Evolutionary conservation across 2,329 filamentous ascomycete genomes (phyloP).

Genomic region (Dothideomycetes sp.): DNA sequence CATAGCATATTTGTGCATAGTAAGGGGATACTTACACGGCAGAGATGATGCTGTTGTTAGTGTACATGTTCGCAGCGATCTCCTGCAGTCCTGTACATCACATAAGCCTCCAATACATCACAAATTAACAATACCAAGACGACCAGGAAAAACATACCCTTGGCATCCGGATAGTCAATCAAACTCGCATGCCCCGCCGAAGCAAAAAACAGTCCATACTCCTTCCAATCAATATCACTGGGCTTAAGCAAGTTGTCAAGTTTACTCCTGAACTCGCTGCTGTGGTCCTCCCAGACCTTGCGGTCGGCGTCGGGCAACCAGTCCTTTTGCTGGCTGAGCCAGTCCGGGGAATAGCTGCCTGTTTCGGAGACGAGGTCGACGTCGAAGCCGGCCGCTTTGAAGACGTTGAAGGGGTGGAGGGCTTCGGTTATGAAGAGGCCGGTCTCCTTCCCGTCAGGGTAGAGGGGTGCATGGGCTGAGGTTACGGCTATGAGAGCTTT

Average conservation of each 20-base stretch:
- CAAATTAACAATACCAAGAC: not conserved
- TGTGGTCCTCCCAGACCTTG: conserved; percentile 27
- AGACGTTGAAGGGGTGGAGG: conserved; percentile 38
- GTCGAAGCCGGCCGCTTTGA: conserved; percentile 38
- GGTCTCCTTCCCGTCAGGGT: conserved; percentile 27
- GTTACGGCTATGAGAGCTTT: conserved; percentile 33
- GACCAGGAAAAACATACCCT: not conserved
- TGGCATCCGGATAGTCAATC: conserved; percentile 36
- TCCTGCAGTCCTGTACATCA: conserved; percentile 22
- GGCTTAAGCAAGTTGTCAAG: conserved; percentile 32
- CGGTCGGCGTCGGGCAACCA: conserved; percentile 31
- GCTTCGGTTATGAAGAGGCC: conserved; percentile 39
- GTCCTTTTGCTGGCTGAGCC: conserved; percentile 32
- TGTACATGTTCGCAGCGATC: conserved; percentile 30
- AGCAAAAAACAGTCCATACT: conserved; percentile 31
- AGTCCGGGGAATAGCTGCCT: conserved; percentile 32
- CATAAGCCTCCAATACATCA: too few species aligned
- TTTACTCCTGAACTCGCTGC: conserved; percentile 34
- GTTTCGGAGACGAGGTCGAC: conserved; percentile 38
- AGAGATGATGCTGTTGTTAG: conserved; percentile 30
- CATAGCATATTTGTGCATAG: too few species aligned
- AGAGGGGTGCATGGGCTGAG: conserved; percentile 31
- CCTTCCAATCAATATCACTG: conserved; percentile 21
- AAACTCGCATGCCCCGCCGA: conserved; percentile 34
- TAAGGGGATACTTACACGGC: too few species aligned